These are phyloP conservation scores for Apiospora aurea DNA, from an alignment of 2,329 filamentous ascomycete species.

Conservation along the genomic window DNA sequence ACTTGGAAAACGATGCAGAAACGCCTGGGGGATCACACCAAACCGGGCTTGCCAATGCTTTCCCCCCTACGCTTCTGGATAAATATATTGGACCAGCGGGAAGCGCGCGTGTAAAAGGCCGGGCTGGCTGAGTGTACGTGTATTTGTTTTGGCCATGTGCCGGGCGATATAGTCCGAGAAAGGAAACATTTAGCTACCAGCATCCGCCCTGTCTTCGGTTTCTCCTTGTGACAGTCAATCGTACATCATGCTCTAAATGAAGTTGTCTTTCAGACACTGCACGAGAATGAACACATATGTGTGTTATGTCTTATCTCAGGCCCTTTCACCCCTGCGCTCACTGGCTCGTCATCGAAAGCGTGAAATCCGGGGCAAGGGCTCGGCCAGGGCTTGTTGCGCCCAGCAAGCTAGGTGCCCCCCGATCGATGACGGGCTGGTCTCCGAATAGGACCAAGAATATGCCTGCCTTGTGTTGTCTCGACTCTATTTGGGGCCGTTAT, in stretches of 20 bases:
- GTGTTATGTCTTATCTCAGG: slow-evolving; percentile 22
- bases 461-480: slow-evolving; percentile 7
- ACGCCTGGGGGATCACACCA: too few species aligned
- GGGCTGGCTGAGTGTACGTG: not conserved
- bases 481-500: slow-evolving; percentile 20
- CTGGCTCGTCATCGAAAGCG: slow-evolving; percentile 13
- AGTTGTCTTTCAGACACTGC: not conserved
- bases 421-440: slow-evolving; percentile 1
- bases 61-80: not conserved
- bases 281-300: slow-evolving; percentile 14
- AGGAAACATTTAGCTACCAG: not conserved
- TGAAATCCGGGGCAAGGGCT: slow-evolving; percentile 19
- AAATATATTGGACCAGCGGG: slow-evolving; percentile 7
- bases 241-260: slow-evolving; percentile 12
- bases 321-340: slow-evolving; percentile 6
- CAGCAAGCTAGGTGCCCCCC: not conserved
- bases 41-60: too few species aligned
- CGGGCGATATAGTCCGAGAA: not conserved
- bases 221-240: slow-evolving; percentile 17
- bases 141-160: slow-evolving; percentile 1
- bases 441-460: slow-evolving; percentile 2
- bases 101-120: slow-evolving; percentile 16
- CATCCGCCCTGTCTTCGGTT: slow-evolving; percentile 7
- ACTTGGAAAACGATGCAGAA: not conserved
- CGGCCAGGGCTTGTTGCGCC: slow-evolving; percentile 15